Evolutionary conservation across 176 grass and related monocot species (phyloP), one percentile per base, ranked within the genome.

Genomic region (Eragrostis curvula): DNA sequence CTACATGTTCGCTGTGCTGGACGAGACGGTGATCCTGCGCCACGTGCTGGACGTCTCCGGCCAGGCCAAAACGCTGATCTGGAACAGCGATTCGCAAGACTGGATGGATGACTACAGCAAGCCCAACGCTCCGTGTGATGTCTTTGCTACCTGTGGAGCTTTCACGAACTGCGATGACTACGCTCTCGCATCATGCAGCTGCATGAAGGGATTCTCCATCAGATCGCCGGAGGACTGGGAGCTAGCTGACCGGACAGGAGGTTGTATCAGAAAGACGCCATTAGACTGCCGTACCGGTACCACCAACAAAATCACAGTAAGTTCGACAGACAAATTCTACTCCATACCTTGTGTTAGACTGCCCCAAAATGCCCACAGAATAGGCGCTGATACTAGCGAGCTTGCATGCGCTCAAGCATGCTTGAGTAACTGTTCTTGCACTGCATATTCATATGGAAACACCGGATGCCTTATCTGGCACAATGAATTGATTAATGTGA

Each of bases 341-440:
- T 51, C 55, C 69, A 86, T 94, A 29, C 28, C 28, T 30, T 79
- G 80, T 59, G 60, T 83, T 53, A 57, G 49, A 43, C 78, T 90
- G 61, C 88, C 91, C 23, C 47, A 63, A 15, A 76, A 90, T 65
- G 51, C 71, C 73, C 18, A 73, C 32, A 83, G 1, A 29, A 68
- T 71, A 64, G 68, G 67, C 30, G 71, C 24, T 75, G 83, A 40
- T 66, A 75, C 46, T 12, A 88, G 24, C 80, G 75, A 53, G 48
- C 79, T 80, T 39, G 71, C 80, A 43, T 94, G 91, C 60, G 69
- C 47, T 51, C n/a, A 32, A 66, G 55, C 51, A 32, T 94, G 82
- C 68, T 30, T 88, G 39, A 85, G 60, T 20, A 88, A 77, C 27
- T 94, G 91, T 47, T 90, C 85, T 79, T 93, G 85, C 12, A 80